Evolutionary conservation across 805 yeast genomes (phyloP).

Genomic region (Cyberlindnera meyerae): DNA sequence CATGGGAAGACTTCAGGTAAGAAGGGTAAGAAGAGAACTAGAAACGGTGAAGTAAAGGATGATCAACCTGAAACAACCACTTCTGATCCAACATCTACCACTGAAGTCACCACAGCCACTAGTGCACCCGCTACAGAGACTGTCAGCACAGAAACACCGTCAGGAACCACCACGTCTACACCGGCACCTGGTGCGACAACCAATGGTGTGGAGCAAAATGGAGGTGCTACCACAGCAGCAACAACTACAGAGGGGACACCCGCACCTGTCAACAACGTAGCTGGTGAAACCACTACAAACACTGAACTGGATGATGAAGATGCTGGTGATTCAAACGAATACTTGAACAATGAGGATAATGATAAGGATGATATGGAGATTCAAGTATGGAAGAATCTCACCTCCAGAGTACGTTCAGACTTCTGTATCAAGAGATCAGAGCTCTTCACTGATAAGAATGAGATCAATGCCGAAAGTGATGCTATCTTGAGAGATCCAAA

Average conservation of each 20-base stretch:
- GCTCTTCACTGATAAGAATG: slow-evolving; percentile 53
- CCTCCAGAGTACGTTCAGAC: slow-evolving; percentile 74
- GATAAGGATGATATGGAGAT: slow-evolving; percentile 67
- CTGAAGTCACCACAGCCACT: slow-evolving; percentile 2
- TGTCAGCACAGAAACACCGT: neutral
- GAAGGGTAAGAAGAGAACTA: slow-evolving; percentile 37
- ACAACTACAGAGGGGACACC: no score
- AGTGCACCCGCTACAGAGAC: neutral
- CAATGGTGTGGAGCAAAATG: neutral
- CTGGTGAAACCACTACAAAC: slow-evolving; percentile 2
- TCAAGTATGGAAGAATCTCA: slow-evolving; percentile 78
- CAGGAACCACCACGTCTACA: neutral
- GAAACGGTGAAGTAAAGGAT: slow-evolving; percentile 31
- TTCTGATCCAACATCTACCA: slow-evolving; percentile 9
- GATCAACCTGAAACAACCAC: slow-evolving; percentile 4
- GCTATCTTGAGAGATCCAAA: slow-evolving; percentile 64
- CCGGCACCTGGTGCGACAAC: neutral
- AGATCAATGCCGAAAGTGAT: slow-evolving; percentile 58
- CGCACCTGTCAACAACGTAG: no score
- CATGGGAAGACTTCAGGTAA: slow-evolving; percentile 31
- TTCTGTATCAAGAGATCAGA: slow-evolving; percentile 64
- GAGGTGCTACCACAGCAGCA: no score
- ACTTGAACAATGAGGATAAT: slow-evolving; percentile 48
- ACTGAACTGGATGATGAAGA: slow-evolving; percentile 26
- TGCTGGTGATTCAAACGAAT: slow-evolving; percentile 37